These are phyloP conservation scores for Xylona heveae DNA, from an alignment of 495 filamentous ascomycete genomes.

Conservation along the genomic window DNA sequence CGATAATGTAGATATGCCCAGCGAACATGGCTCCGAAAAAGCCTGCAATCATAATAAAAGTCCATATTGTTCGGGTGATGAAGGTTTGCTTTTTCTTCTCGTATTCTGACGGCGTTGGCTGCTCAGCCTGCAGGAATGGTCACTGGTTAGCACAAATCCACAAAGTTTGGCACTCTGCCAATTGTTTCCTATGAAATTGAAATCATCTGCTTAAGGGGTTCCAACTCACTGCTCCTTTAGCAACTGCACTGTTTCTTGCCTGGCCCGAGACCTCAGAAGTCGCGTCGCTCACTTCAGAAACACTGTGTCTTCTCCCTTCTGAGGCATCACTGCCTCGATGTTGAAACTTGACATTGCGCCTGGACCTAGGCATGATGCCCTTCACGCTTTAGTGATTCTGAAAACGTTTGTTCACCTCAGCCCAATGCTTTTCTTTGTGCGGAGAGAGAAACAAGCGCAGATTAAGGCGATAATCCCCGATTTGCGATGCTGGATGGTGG, in stretches of 20 bases:
- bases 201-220: no score
- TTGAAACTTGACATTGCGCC: conserved; percentile 73
- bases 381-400: no score
- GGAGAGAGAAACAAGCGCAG: no score
- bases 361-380: no score
- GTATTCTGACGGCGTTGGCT: conserved; percentile 40
- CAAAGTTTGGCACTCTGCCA: conserved; percentile 17
- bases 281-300: conserved; percentile 65
- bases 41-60: conserved; percentile 81
- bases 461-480: no score
- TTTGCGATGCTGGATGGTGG: no score
- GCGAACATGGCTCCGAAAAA: conserved; percentile 87
- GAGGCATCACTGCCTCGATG: conserved; percentile 34
- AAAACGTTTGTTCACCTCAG: no score
- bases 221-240: no score
- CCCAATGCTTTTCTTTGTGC: no score
- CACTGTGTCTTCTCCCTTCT: conserved; percentile 40
- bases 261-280: neutral
- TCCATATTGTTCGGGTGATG: conserved; percentile 95
- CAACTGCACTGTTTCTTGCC: no score
- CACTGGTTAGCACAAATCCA: conserved; percentile 8
- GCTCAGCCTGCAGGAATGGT: neutral
- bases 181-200: no score
- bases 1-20: conserved; percentile 92
- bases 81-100: conserved; percentile 99